phyloP scores from a whole-genome alignment of 2,329 filamentous ascomycete species.

The Tolypocladium ophioglossoides region DNA sequence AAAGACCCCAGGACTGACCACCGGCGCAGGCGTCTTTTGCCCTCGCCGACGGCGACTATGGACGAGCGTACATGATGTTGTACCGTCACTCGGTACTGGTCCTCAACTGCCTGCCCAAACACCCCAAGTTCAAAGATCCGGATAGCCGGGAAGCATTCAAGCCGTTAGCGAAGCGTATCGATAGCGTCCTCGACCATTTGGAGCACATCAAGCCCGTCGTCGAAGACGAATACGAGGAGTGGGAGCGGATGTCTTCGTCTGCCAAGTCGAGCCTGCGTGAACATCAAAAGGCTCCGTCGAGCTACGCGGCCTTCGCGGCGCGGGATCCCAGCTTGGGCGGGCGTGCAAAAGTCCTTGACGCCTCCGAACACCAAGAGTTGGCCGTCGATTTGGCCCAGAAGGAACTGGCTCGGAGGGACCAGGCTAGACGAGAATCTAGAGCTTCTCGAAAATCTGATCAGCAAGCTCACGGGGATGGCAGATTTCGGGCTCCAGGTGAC shows the following conservation, averaged over 20 bases:
- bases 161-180: conserved; percentile 36
- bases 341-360: conserved; percentile 52
- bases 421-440: conserved; percentile 43
- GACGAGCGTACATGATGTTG: conserved; percentile 84
- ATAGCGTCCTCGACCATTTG: conserved; percentile 55
- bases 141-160: conserved; percentile 54
- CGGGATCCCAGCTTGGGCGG: conserved; percentile 52
- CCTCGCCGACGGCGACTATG: conserved; percentile 72
- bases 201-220: conserved; percentile 75
- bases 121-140: conserved; percentile 63
- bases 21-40: conserved; percentile 65
- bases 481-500: conserved; percentile 20
- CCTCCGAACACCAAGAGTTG: conserved; percentile 60
- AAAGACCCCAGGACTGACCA: background rate
- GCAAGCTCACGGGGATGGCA: background rate
- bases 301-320: conserved; percentile 37
- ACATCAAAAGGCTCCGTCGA: conserved; percentile 12
- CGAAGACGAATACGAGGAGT: conserved; percentile 57
- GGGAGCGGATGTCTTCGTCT: conserved; percentile 43
- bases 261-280: conserved; percentile 13
- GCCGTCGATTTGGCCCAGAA: conserved; percentile 66
- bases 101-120: conserved; percentile 59
- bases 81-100: conserved; percentile 83
- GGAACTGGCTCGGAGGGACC: conserved; percentile 60
- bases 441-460: conserved; percentile 24